Evolutionary conservation across 2,329 filamentous ascomycete species (phyloP).

Genomic region (Sporothrix dimorphospora): DNA sequence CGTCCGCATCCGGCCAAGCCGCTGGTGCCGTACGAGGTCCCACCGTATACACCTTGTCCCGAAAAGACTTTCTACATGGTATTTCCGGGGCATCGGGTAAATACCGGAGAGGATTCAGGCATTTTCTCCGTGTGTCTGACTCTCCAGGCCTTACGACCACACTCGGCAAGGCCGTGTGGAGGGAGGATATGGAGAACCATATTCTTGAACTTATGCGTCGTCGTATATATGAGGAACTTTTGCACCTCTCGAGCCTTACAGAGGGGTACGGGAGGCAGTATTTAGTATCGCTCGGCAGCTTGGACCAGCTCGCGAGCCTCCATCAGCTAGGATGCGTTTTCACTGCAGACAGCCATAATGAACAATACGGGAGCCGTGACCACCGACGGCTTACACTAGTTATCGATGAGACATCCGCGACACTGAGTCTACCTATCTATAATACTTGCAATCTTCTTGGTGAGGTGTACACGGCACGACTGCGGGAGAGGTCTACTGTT

Average conservation of each 20-base stretch:
- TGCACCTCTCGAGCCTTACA: conserved; percentile 44
- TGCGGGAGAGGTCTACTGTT: neutral
- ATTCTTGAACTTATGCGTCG: conserved; percentile 56
- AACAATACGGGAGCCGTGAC: too few relatives aligned
- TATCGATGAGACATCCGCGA: neutral
- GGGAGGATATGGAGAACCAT: conserved; percentile 59
- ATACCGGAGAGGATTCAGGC: conserved; percentile 28
- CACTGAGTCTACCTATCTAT: neutral
- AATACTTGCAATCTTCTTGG: conserved; percentile 3
- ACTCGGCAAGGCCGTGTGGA: conserved; percentile 46
- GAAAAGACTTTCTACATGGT: conserved; percentile 40
- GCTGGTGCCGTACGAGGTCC: neutral
- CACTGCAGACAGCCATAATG: neutral
- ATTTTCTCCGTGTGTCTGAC: conserved; percentile 17
- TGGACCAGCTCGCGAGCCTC: neutral
- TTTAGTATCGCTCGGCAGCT: conserved; percentile 45
- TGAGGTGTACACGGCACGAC: neutral
- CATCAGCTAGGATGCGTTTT: conserved; percentile 31
- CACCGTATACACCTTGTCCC: conserved; percentile 40
- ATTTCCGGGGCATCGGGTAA: conserved; percentile 33
- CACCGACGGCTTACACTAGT: neutral
- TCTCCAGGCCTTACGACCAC: neutral
- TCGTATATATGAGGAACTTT: conserved; percentile 51
- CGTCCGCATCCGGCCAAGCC: neutral
- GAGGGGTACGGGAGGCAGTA: conserved; percentile 42